A percentile compares a stretch with the other conserved stretches of the same genome.
These are phyloP conservation scores for Sarocladium oryzae DNA, from an alignment of 2,329 filamentous ascomycete genomes.

Conservation along the genomic window DNA sequence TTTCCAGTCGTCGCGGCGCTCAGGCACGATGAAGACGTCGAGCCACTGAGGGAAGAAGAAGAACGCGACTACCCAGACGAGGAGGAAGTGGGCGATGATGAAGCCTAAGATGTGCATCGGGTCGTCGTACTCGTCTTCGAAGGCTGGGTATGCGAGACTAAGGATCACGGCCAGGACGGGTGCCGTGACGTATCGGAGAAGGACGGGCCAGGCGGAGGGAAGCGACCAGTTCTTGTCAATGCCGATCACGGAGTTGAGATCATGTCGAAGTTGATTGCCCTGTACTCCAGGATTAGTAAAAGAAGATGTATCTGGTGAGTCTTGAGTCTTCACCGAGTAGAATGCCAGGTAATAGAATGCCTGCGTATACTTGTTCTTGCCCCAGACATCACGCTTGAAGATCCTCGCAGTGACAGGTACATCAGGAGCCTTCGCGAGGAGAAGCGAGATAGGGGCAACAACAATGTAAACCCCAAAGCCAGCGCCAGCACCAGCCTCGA, in stretches of 20 bases:
- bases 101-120: constrained; percentile 36
- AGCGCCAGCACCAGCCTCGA: constrained; percentile 32
- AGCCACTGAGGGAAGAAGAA: constrained; percentile 41
- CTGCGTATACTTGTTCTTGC: constrained; percentile 24
- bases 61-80: constrained; percentile 35
- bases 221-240: constrained; percentile 45
- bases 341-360: constrained; percentile 44
- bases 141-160: constrained; percentile 39
- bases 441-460: constrained; percentile 24
- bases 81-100: constrained; percentile 29
- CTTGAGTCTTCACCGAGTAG: constrained; percentile 40
- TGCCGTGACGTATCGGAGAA: constrained; percentile 37
- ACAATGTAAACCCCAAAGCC: constrained; percentile 40
- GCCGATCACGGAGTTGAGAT: constrained; percentile 42
- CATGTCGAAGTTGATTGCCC: constrained; percentile 45
- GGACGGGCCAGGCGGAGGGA: constrained; percentile 36
- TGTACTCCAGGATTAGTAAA: constrained; percentile 19
- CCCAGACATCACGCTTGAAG: constrained; percentile 26
- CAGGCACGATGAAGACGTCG: constrained; percentile 36
- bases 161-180: constrained; percentile 40
- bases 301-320: too few species aligned
- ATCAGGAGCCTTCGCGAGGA: constrained; percentile 30
- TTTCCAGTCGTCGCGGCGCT: constrained; percentile 2
- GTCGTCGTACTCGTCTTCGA: constrained; percentile 25
- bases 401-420: not conserved